Conservation (phyloP, 2,329 filamentous ascomycete species). For the Cercospora nicotianae region DNA sequence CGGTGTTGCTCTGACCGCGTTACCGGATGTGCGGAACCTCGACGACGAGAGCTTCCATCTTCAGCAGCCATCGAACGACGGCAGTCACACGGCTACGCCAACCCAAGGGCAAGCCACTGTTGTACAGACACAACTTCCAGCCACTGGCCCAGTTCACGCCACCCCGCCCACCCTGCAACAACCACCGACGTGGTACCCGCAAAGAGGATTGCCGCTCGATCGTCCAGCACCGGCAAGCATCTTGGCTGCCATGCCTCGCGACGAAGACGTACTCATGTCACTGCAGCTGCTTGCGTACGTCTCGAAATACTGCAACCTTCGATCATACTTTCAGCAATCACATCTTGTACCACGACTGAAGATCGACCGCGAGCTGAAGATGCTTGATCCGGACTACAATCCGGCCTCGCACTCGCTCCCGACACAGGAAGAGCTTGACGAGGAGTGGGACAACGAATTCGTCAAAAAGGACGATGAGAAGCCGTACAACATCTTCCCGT, state of each 20-base stretch:
- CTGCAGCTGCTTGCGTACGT: constrained; percentile 95
- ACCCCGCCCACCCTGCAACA: constrained; percentile 72
- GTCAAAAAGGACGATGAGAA: constrained; percentile 35
- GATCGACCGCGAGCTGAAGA: constrained; percentile 79
- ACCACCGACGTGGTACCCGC: constrained; percentile 45
- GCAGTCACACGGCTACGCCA: constrained; percentile 72
- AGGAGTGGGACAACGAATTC: constrained; percentile 93
- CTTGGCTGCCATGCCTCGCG: constrained; percentile 87
- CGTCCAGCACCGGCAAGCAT: constrained; percentile 58
- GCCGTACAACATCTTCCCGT: constrained; percentile 80
- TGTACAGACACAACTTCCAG: constrained; percentile 40
- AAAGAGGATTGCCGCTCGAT: constrained; percentile 31
- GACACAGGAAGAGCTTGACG: constrained; percentile 57
- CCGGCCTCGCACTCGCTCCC: constrained; percentile 39
- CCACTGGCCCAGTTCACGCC: constrained; percentile 66
- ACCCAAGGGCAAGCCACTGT: constrained; percentile 47
- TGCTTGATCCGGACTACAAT: constrained; percentile 69
- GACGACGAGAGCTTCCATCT: constrained; percentile 92
- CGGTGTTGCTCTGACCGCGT: constrained; percentile 69
- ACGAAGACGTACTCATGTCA: constrained; percentile 98
- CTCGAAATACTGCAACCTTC: constrained; percentile 95
- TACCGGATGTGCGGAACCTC: constrained; percentile 78
- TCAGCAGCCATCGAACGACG: constrained; percentile 80
- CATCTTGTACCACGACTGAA: constrained; percentile 90
- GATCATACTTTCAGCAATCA: constrained; percentile 91